Conservation (phyloP, 2,329 filamentous ascomycete genomes). For the Exophiala mesophila region DNA sequence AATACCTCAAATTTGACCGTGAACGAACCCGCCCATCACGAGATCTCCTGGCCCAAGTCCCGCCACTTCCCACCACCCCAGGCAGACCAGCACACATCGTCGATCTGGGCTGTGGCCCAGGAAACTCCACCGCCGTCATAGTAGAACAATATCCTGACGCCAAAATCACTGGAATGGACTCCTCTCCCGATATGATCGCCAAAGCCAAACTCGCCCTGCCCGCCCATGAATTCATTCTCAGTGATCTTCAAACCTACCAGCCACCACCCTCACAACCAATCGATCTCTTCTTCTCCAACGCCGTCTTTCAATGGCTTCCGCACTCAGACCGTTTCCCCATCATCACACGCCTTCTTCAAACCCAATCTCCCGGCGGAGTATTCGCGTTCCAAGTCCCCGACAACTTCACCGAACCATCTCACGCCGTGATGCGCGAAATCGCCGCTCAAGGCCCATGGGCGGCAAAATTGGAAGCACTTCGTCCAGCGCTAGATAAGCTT, state of each 20-base stretch:
- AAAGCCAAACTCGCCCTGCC: conserved; percentile 43
- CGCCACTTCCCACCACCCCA: no score
- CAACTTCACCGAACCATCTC: conserved; percentile 48
- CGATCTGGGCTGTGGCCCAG: conserved; percentile 58
- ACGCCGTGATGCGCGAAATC: conserved; percentile 47
- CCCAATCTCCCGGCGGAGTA: conserved; percentile 42
- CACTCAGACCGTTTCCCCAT: conserved; percentile 40
- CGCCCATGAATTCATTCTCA: conserved; percentile 41
- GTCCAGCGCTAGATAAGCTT: conserved; percentile 44
- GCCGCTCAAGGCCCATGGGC: conserved; percentile 40
- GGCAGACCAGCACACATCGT: conserved; percentile 42
- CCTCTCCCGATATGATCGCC: conserved; percentile 52
- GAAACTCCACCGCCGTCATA: conserved; percentile 53
- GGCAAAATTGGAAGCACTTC: conserved; percentile 25
- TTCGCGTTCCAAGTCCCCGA: conserved; percentile 54
- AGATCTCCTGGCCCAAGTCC: conserved; percentile 50
- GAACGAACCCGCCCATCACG: conserved; percentile 51
- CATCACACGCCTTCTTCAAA: conserved; percentile 41
- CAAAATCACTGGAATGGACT: conserved; percentile 49
- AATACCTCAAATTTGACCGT: conserved; percentile 53
- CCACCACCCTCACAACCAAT: conserved; percentile 29
- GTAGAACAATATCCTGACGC: conserved; percentile 45
- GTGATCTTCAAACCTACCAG: conserved; percentile 43
- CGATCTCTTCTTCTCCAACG: conserved; percentile 53
- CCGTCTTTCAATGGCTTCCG: conserved; percentile 56